Conservation (phyloP, 495 filamentous ascomycete genomes). For the Aspergillus ellipticus region DNA sequence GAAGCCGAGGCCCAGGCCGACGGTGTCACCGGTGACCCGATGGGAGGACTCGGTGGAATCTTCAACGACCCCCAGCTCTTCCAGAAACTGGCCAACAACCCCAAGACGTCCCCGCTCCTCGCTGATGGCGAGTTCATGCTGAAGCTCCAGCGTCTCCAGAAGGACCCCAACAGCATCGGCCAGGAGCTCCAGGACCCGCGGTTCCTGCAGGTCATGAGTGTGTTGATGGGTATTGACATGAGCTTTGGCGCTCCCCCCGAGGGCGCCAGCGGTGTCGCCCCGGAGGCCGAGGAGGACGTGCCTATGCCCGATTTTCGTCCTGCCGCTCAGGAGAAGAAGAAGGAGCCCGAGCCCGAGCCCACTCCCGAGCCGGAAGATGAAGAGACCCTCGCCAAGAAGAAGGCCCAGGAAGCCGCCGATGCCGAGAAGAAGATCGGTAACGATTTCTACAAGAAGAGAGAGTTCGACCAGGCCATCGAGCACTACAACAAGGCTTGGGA, state of each 20-base stretch:
- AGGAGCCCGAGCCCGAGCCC: conserved; percentile 59
- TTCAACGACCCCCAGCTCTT: conserved; percentile 89
- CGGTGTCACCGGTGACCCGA: conserved; percentile 63
- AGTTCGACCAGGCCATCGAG: conserved; percentile 90
- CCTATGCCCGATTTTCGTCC: conserved; percentile 70
- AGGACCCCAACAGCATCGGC: conserved; percentile 76
- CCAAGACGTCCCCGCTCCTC: conserved; percentile 85
- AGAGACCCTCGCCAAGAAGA: conserved; percentile 74
- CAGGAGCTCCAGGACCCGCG: conserved; percentile 82
- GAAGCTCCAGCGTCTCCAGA: conserved; percentile 74
- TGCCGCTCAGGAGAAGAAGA: conserved; percentile 49
- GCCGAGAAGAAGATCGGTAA: conserved; percentile 93
- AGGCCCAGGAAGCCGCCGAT: conserved; percentile 90
- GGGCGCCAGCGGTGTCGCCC: conserved; percentile 37
- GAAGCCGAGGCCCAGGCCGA: conserved; percentile 69
- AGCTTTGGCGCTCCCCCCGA: conserved; percentile 63
- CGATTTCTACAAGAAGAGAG: conserved; percentile 94
- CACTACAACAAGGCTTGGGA: conserved; percentile 98
- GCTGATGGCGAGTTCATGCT: conserved; percentile 84
- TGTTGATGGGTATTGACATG: conserved; percentile 93
- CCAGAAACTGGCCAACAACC: conserved; percentile 87
- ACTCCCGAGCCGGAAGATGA: conserved; percentile 68
- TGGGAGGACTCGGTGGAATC: conserved; percentile 76
- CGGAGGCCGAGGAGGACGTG: conserved; percentile 67
- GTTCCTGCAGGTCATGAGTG: conserved; percentile 91